Conservation (phyloP, 2,329 filamentous ascomycete genomes). For the Colletotrichum sp. region DNA sequence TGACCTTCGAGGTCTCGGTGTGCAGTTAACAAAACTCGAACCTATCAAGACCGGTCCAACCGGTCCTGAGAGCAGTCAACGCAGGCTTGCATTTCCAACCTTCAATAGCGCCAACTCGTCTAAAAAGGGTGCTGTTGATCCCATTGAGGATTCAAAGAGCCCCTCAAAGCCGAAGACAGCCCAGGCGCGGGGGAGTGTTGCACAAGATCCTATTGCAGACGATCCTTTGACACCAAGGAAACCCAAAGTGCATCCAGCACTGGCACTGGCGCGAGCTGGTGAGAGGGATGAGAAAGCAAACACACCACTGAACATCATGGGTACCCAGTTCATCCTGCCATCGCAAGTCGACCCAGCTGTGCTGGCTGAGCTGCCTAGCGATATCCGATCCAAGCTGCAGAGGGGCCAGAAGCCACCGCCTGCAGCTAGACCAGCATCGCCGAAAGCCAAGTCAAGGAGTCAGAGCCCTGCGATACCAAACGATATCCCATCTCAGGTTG, state of each 20-base stretch:
- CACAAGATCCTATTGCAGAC: constrained; percentile 59
- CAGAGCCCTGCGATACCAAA: constrained; percentile 37
- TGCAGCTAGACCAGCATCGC: constrained; percentile 31
- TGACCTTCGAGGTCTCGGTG: constrained; percentile 88
- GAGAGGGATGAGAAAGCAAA: constrained; percentile 61
- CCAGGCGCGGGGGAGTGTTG: constrained; percentile 30
- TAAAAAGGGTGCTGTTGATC: constrained; percentile 47
- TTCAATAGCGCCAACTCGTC: constrained; percentile 43
- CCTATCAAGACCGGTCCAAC: constrained; percentile 66
- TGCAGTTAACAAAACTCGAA: constrained; percentile 94
- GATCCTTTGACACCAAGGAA: constrained; percentile 59
- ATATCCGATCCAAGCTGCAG: constrained; percentile 77
- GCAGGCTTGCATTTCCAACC: constrained; percentile 73
- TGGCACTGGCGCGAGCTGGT: constrained; percentile 54
- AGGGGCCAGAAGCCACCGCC: constrained; percentile 22
- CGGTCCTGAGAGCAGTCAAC: constrained; percentile 77
- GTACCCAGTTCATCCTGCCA: constrained; percentile 93
- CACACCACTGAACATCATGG: constrained; percentile 76
- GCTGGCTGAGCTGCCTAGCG: constrained; percentile 79
- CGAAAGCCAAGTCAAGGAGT: constrained; percentile 39
- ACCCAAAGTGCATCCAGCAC: constrained; percentile 57
- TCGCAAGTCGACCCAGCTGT: constrained; percentile 82
- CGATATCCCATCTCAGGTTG: constrained; percentile 77
- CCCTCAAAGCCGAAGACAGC: constrained; percentile 35
- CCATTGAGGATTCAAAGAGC: constrained; percentile 54